These are phyloP conservation scores for Parachaetomium inaequale DNA, from an alignment of 495 filamentous ascomycete genomes.

Conservation along the genomic window DNA sequence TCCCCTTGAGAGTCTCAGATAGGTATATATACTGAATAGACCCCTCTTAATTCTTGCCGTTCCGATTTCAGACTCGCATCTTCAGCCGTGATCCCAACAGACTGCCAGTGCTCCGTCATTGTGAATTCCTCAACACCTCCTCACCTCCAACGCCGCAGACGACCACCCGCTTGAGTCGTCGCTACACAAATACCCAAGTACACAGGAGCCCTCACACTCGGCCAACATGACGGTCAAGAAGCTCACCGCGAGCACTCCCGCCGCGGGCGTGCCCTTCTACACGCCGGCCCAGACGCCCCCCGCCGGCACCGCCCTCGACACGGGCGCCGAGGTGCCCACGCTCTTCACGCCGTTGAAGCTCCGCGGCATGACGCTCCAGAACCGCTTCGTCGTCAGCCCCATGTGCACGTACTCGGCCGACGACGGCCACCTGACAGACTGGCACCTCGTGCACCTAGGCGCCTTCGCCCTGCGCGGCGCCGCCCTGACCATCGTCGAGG, in stretches of 20 bases:
- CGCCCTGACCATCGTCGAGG: constrained; percentile 65
- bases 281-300: constrained; percentile 56
- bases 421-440: constrained; percentile 66
- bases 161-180: no score
- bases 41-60: no score
- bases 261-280: constrained; percentile 49
- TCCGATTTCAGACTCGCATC: no score
- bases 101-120: no score
- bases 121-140: no score
- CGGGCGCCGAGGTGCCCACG: constrained; percentile 50
- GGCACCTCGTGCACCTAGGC: constrained; percentile 63
- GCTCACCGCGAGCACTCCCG: constrained; percentile 17
- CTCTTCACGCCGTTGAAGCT: constrained; percentile 64
- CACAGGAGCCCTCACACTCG: background rate
- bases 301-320: constrained; percentile 49
- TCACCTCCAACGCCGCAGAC: no score
- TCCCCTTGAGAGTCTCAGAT: no score
- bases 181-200: no score
- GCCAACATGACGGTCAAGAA: constrained; percentile 18
- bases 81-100: no score
- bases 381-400: constrained; percentile 60
- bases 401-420: constrained; percentile 71
- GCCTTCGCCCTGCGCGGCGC: constrained; percentile 61
- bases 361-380: constrained; percentile 64
- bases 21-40: no score